These are phyloP conservation scores for Aegle marmelos DNA, from an alignment of 345 rosid species.

Conservation along the genomic window DNA sequence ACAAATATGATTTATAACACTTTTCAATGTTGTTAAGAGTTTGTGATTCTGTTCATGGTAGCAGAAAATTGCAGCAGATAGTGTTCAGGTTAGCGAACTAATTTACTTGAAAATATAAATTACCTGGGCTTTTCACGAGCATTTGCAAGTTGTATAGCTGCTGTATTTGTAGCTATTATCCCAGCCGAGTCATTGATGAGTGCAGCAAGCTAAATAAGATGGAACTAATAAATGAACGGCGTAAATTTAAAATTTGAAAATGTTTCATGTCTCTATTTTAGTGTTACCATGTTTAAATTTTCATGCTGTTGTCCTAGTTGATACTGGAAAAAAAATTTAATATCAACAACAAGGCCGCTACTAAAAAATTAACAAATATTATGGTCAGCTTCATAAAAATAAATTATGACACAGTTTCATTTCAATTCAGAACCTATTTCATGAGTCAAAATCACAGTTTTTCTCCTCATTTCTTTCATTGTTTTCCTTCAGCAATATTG, in stretches of 20 bases:
- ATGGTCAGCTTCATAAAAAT: background rate
- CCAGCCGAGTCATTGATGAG: constrained; percentile 89
- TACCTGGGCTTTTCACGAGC: constrained; percentile 80
- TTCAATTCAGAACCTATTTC: background rate
- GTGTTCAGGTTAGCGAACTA: too few species aligned
- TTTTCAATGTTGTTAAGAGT: background rate
- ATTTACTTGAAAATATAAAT: background rate
- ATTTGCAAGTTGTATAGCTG: constrained; percentile 85
- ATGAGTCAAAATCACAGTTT: background rate
- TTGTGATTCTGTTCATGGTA: background rate
- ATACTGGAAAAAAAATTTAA: background rate
- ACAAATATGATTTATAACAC: background rate
- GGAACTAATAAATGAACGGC: background rate
- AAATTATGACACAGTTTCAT: background rate
- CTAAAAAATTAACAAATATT: background rate
- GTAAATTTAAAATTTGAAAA: background rate
- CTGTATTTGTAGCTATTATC: constrained; percentile 85
- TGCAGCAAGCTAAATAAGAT: constrained; percentile 69
- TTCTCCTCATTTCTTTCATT: background rate
- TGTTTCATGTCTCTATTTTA: background rate
- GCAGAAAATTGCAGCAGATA: too few species aligned
- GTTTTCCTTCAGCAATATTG: background rate
- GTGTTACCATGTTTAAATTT: background rate
- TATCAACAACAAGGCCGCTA: too few species aligned
- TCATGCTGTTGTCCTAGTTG: background rate